Conservation (phyloP, 805 yeast genomes). For the Naumovozyma dairenensis region DNA sequence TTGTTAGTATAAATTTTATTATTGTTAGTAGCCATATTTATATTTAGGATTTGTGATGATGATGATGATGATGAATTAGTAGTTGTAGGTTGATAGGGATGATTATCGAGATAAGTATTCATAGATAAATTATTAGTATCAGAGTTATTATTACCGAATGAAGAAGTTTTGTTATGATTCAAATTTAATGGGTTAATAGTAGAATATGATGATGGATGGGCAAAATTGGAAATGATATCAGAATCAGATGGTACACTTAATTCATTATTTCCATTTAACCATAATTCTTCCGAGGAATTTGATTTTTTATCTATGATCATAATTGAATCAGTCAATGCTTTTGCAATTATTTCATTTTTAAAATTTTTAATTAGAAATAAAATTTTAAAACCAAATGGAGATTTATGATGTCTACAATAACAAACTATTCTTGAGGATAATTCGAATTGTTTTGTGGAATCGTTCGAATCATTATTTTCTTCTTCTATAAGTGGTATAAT, state of each 20-base stretch:
- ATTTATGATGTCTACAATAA: constrained; percentile 90
- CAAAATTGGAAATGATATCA: background rate
- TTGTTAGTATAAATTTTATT: background rate
- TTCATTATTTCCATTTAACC: background rate
- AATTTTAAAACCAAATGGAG: constrained; percentile 70
- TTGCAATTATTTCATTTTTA: constrained; percentile 56
- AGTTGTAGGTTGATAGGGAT: too few species aligned
- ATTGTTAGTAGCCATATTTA: constrained; percentile 1
- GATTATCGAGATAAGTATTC: too few species aligned
- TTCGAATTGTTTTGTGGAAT: constrained; percentile 25
- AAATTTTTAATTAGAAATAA: constrained; percentile 56
- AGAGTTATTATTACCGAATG: too few species aligned
- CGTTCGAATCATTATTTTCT: constrained; percentile 19
- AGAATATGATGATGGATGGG: background rate
- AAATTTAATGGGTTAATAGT: too few species aligned
- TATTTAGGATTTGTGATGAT: background rate
- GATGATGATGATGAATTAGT: constrained; percentile 1
- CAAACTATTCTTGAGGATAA: constrained; percentile 73
- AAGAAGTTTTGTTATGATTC: too few species aligned
- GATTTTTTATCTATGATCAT: constrained; percentile 94
- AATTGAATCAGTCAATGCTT: constrained; percentile 59
- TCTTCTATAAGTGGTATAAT: constrained; percentile 41
- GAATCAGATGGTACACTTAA: too few species aligned
- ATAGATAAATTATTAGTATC: too few species aligned
- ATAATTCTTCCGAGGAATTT: constrained; percentile 11